Evolutionary conservation across 2,329 filamentous ascomycete species (phyloP).

Genomic region (Fusarium devonianum): DNA sequence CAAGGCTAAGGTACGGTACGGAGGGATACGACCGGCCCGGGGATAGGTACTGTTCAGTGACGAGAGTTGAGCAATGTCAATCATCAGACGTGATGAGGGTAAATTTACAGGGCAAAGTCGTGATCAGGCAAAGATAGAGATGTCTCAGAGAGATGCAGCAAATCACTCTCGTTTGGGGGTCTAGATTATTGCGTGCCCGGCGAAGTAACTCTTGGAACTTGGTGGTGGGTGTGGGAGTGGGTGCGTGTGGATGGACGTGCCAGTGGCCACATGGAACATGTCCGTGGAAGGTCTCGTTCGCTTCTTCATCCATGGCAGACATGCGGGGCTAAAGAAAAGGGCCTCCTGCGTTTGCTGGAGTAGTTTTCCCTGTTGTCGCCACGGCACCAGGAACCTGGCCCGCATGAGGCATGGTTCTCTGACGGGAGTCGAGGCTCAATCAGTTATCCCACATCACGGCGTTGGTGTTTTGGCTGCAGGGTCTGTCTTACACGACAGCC

Average conservation of each 20-base stretch:
- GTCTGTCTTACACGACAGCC: background rate
- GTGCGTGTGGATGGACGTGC: constrained; percentile 24
- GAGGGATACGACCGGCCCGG: constrained; percentile 1
- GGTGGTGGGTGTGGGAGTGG: constrained; percentile 12
- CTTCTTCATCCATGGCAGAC: constrained; percentile 12
- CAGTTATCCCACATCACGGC: constrained; percentile 7
- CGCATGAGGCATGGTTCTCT: constrained; percentile 7
- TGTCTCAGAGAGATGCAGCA: background rate
- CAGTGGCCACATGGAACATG: constrained; percentile 31
- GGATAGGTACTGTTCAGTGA: background rate
- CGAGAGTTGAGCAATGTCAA: background rate
- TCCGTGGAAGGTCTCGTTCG: constrained; percentile 21
- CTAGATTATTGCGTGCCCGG: constrained; percentile 13
- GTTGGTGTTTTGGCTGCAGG: background rate
- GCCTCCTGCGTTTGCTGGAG: constrained; percentile 11
- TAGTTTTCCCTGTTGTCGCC: constrained; percentile 12
- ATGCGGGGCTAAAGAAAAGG: constrained; percentile 27
- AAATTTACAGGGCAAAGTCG: background rate
- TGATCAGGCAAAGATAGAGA: background rate
- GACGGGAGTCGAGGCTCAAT: constrained; percentile 18
- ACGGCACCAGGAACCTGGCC: constrained; percentile 13
- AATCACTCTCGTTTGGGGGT: constrained; percentile 3
- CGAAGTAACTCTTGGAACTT: background rate
- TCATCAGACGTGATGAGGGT: background rate
- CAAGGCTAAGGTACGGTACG: constrained; percentile 30